A percentile compares a stretch with the other conserved stretches of the same genome.
phyloP scores from a whole-genome alignment of 441 rosid genomes.

The Adansonia madagascariensis region DNA sequence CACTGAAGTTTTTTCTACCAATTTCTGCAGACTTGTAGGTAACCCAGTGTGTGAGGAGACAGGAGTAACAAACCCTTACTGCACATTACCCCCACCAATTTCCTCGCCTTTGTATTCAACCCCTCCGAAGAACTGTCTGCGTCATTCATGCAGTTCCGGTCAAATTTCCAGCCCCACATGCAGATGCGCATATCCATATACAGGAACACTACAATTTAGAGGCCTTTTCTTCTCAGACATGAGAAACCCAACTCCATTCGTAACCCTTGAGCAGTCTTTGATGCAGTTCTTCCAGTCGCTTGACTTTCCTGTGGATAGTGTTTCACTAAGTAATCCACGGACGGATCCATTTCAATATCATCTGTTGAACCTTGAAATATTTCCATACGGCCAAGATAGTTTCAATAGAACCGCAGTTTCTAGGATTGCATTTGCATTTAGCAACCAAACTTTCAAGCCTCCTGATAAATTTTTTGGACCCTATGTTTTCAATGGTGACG shows the following conservation, averaged over 20 bases:
- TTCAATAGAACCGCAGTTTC: constrained; percentile 43
- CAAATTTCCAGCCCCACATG: constrained; percentile 59
- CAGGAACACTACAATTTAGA: constrained; percentile 58
- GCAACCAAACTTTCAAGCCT: constrained; percentile 61
- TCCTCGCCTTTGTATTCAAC: constrained; percentile 41
- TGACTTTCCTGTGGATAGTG: constrained; percentile 61
- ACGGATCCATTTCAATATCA: constrained; percentile 44
- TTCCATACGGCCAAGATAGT: constrained; percentile 47
- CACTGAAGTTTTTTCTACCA: neutral
- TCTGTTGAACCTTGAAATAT: constrained; percentile 46
- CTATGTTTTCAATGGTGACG: constrained; percentile 38
- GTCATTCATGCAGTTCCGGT: constrained; percentile 34
- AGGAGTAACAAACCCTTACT: constrained; percentile 31
- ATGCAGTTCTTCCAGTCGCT: constrained; percentile 24
- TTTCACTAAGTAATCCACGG: constrained; percentile 54
- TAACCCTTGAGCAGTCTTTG: constrained; percentile 33
- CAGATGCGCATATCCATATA: constrained; percentile 52
- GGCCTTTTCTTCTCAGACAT: constrained; percentile 67
- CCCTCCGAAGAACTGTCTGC: constrained; percentile 42
- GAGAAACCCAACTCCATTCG: constrained; percentile 37
- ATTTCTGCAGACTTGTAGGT: constrained; percentile 21
- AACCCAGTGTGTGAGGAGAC: constrained; percentile 14
- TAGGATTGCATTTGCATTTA: constrained; percentile 45
- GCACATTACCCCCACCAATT: constrained; percentile 36
- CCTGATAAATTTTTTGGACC: constrained; percentile 57